Base-by-base conservation (phyloP, 345 rosid genomes). In the Sonneratia alba region DNA sequence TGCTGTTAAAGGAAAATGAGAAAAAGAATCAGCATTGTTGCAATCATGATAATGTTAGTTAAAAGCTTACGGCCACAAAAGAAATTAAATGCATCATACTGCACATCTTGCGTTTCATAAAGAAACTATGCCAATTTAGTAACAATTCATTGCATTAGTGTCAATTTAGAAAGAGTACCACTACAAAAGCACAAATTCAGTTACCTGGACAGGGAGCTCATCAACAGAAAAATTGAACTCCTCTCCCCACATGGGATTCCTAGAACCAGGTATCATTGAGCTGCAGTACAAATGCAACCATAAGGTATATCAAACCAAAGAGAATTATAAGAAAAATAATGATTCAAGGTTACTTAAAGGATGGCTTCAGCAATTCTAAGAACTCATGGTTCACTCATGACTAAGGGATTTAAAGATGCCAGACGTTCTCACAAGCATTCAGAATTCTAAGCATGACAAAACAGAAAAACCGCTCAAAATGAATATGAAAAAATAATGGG, bases 221-320 rank as follows among this genome's bases (percentile, higher is more conserved):
- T 92, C 96, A 48, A 83, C 89, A 66, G 91, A 85, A 77, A 95
- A 90, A 80, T 92, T 86, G 79, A 95, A 92, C 86, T 95, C 97
- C 81, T 95, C 99, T 70, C 98, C 98, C 99, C 98, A 95, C 98
- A 95, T 85, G 42, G 99, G 99, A 85, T 95, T 89, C 86, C 98
- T 87, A 72, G 98, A 90, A 82, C 97, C 96, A 74, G 96, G 98
- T 76, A 95, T 87, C 99, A 95, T 95, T 47, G 97, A 95, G 82
- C 97, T 95, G 85, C 74, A 75, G 77, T 66, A 78, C 53, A 76
- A 36, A 75, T 37, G 15, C 27, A 72, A 82, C 49, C 56, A 22
- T 47, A 69, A 70, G 47, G 67, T 18, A 66, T 51, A 9, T 49
- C 57, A 72, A 15, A 48, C 32, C 66, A 47, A 64, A 72, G 42